Evolutionary conservation across 805 yeast species (phyloP).

Genomic region (Vanderwaltozyma polyspora): DNA sequence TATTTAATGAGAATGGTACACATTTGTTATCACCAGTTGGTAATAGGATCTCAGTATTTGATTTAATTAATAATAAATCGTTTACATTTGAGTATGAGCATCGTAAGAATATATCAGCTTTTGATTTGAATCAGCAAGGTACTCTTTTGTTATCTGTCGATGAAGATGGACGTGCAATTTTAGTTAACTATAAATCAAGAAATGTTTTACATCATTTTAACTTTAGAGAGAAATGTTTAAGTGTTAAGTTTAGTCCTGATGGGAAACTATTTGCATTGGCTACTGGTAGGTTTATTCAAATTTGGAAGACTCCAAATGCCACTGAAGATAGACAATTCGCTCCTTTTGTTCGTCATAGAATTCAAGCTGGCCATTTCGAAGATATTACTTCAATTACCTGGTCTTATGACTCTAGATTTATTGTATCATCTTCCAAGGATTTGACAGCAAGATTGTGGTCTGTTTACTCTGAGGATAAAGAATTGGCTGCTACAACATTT

Average conservation of each 20-base stretch:
- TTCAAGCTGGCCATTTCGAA: constrained; percentile 86
- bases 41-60: constrained; percentile 81
- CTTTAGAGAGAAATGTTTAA: constrained; percentile 68
- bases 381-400: constrained; percentile 71
- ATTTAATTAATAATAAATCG: constrained; percentile 70
- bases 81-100: constrained; percentile 90
- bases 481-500: constrained; percentile 65
- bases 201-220: constrained; percentile 89
- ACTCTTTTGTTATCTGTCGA: constrained; percentile 76
- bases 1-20: constrained; percentile 79
- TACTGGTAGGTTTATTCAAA: constrained; percentile 68
- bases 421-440: constrained; percentile 80
- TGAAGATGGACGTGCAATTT: constrained; percentile 83
- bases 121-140: constrained; percentile 76
- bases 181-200: constrained; percentile 73
- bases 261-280: constrained; percentile 84
- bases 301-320: constrained; percentile 83
- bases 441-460: constrained; percentile 82
- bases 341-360: constrained; percentile 83
- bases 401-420: constrained; percentile 85
- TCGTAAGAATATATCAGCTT: constrained; percentile 64
- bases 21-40: constrained; percentile 86
- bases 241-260: constrained; percentile 76
- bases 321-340: constrained; percentile 87
- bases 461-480: constrained; percentile 53